Evolutionary conservation across 169 alveolate species (phyloP).

Genomic region (Eimeria zaria): DNA sequence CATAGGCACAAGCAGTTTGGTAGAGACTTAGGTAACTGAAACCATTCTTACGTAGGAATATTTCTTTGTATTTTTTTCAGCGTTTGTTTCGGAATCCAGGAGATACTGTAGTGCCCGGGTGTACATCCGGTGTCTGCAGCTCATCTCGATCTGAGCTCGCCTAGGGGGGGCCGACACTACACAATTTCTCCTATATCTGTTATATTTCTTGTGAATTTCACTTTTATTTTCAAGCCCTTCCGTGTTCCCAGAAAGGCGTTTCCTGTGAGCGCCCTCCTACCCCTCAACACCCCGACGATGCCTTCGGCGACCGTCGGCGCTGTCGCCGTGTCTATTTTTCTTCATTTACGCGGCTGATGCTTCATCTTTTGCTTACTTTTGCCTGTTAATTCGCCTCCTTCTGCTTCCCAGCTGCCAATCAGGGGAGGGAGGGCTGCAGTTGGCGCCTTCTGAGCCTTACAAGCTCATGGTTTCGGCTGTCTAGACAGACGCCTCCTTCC

Average conservation of each 20-base stretch:
- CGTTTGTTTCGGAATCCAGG: neutral
- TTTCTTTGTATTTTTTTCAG: neutral
- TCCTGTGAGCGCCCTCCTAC: neutral
- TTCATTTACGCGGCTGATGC: neutral
- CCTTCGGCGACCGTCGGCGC: slow-evolving; percentile 59
- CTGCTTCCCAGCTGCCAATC: neutral
- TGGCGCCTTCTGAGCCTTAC: neutral
- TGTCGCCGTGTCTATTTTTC: neutral
- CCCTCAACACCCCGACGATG: neutral
- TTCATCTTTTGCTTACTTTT: neutral
- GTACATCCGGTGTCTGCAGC: neutral
- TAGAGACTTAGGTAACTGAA: neutral
- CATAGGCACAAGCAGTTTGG: neutral
- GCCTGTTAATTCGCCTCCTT: neutral
- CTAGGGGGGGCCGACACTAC: neutral
- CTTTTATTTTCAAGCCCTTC: neutral
- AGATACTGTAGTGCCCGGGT: neutral
- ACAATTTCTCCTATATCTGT: neutral
- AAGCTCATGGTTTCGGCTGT: neutral
- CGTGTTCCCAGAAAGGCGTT: slow-evolving; percentile 13
- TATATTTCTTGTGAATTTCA: neutral
- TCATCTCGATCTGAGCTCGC: neutral
- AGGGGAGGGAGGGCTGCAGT: neutral
- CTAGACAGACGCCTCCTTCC: neutral
- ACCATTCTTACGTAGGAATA: neutral